These are phyloP conservation scores for Naganishia friedmannii DNA, from an alignment of 768 basidiomycete genomes.

Conservation along the genomic window DNA sequence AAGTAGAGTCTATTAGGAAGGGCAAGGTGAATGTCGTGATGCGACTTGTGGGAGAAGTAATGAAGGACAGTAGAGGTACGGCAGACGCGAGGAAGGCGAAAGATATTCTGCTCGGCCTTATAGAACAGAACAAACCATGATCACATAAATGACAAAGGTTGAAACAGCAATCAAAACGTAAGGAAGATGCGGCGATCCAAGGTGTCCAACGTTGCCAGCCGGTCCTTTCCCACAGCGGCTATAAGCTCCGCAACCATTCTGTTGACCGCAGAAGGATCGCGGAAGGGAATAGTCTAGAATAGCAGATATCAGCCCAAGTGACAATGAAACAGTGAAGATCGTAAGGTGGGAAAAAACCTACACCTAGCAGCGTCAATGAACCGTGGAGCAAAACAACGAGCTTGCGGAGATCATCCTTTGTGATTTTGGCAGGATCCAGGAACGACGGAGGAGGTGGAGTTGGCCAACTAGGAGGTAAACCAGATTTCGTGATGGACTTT, in stretches of 20 bases:
- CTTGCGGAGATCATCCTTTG: conserved; percentile 31
- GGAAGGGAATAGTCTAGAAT: conserved; percentile 38
- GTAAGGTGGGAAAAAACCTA: conserved; percentile 27
- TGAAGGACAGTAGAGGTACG: conserved; percentile 74
- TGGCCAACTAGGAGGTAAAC: conserved; percentile 39
- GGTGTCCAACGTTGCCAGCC: conserved; percentile 32
- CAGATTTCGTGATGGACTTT: conserved; percentile 37
- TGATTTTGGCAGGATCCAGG: conserved; percentile 38
- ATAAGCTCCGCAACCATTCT: conserved; percentile 38
- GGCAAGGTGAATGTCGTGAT: conserved; percentile 77
- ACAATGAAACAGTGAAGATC: not conserved
- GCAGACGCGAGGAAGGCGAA: conserved; percentile 68
- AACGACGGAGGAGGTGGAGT: conserved; percentile 50
- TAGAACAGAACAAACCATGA: conserved; percentile 17
- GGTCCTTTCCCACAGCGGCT: conserved; percentile 44
- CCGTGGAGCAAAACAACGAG: conserved; percentile 33
- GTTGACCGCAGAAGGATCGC: conserved; percentile 30
- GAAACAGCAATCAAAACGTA: conserved; percentile 11
- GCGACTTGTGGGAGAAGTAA: conserved; percentile 77
- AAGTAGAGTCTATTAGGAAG: conserved; percentile 63
- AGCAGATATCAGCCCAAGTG: not conserved
- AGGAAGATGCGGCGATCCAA: conserved; percentile 27
- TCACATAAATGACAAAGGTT: not conserved
- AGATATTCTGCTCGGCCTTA: conserved; percentile 54
- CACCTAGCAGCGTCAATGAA: conserved; percentile 28